A percentile compares a stretch with the other conserved stretches of the same genome.
Evolutionary conservation across 352 stramenopile species (phyloP).

Genomic region (Halophytophthora batemanensis): DNA sequence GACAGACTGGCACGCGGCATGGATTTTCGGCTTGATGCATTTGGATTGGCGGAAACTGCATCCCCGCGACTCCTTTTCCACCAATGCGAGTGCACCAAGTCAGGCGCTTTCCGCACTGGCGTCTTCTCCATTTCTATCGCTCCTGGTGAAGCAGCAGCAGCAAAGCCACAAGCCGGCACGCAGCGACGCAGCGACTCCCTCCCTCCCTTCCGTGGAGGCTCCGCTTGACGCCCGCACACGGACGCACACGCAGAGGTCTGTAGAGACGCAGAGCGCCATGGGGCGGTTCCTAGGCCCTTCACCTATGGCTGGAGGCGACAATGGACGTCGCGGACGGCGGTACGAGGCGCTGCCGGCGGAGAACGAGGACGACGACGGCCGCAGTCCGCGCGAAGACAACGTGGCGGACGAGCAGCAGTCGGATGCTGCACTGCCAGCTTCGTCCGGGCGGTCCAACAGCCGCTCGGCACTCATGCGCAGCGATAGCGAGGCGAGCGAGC

Average conservation of each 20-base stretch:
- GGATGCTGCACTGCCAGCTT: neutral
- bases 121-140: neutral
- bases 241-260: too few species aligned
- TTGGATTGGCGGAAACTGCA: too few species aligned
- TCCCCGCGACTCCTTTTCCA: neutral
- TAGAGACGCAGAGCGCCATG: conserved; percentile 27
- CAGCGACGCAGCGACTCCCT: too few species aligned
- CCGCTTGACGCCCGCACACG: neutral
- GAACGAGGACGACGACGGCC: conserved; percentile 25
- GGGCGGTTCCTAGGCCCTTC: conserved; percentile 51
- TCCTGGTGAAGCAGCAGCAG: too few species aligned
- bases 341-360: conserved; percentile 55
- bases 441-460: conserved; percentile 2
- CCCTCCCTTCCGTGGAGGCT: too few species aligned
- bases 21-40: too few species aligned
- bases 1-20: too few species aligned
- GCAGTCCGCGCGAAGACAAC: neutral
- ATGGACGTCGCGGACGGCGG: conserved; percentile 31
- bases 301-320: conserved; percentile 28
- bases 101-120: neutral
- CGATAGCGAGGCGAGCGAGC: conserved; percentile 19
- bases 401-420: conserved; percentile 1
- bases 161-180: too few species aligned
- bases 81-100: neutral
- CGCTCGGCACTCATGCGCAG: conserved; percentile 29